Percentiles rank a stretch among this genome's conserved stretches.
phyloP scores from a whole-genome alignment of 805 yeast genomes.

The Saccharomyces eubayanus region DNA sequence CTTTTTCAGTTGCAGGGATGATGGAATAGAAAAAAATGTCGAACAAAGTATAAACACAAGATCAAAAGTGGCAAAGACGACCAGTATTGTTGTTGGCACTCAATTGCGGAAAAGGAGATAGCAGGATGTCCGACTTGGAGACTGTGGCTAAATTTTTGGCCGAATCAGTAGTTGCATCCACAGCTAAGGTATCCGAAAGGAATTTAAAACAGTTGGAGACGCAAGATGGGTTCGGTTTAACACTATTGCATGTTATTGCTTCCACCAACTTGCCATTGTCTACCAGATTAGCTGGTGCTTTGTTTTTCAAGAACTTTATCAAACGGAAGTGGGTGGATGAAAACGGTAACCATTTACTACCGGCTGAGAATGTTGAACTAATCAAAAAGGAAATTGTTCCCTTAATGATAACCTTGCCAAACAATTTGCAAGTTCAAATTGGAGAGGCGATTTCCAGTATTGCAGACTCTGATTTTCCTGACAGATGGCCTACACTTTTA shows the following conservation, averaged over 20 bases:
- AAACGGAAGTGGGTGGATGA: constrained; percentile 86
- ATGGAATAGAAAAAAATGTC: not conserved
- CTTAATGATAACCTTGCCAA: constrained; percentile 79
- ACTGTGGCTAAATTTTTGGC: constrained; percentile 47
- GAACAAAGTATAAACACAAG: not conserved
- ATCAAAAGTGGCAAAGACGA: not conserved
- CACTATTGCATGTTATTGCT: constrained; percentile 70
- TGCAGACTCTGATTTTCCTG: constrained; percentile 95
- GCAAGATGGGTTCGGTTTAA: constrained; percentile 66
- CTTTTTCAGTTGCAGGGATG: not conserved
- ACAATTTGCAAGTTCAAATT: constrained; percentile 76
- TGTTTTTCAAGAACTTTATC: constrained; percentile 82
- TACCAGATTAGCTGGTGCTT: constrained; percentile 77
- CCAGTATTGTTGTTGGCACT: not conserved
- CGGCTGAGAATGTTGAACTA: constrained; percentile 50
- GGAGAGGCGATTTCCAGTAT: constrained; percentile 90
- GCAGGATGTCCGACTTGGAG: constrained; percentile 40
- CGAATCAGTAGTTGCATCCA: constrained; percentile 55
- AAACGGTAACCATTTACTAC: constrained; percentile 66
- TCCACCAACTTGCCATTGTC: constrained; percentile 43
- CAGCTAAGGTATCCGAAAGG: constrained; percentile 61
- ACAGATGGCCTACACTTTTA: constrained; percentile 71
- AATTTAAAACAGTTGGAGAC: constrained; percentile 54
- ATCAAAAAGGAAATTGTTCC: constrained; percentile 72
- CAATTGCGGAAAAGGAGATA: not conserved